A percentile compares a stretch with the other conserved stretches of the same genome.
Conservation (phyloP, 306 rosid genomes). For the Ammopiptanthus mongolicus region DNA sequence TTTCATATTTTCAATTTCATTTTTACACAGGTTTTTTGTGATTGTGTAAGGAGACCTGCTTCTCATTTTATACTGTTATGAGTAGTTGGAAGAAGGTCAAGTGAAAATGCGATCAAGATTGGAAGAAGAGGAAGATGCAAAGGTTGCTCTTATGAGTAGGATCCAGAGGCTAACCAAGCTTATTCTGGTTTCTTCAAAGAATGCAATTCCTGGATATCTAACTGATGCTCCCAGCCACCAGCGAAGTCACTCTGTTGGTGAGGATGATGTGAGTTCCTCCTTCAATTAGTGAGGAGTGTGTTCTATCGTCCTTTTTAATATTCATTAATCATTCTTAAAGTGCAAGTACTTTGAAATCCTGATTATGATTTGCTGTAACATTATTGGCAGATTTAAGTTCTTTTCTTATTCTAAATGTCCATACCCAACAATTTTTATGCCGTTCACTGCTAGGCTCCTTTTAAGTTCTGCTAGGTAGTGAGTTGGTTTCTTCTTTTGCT, state of each 20-base stretch:
- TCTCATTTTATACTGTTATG: conserved; percentile 18
- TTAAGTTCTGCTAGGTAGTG: not conserved
- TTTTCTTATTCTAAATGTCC: conserved; percentile 10
- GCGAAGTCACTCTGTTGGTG: conserved; percentile 62
- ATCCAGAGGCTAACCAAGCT: conserved; percentile 97
- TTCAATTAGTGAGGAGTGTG: conserved; percentile 17
- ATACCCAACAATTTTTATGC: not conserved
- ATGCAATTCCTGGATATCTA: conserved; percentile 77
- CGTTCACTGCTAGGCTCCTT: not conserved
- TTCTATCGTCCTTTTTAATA: not conserved
- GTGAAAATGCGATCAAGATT: conserved; percentile 97
- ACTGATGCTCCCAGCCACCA: conserved; percentile 72
- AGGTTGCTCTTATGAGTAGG: conserved; percentile 98
- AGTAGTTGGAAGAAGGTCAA: conserved; percentile 98
- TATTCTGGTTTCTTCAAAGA: conserved; percentile 94
- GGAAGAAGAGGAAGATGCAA: conserved; percentile 99
- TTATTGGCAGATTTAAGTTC: not conserved
- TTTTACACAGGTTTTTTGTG: not conserved
- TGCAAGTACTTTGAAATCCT: conserved; percentile 13
- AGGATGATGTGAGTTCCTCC: conserved; percentile 78
- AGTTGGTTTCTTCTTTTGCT: not conserved
- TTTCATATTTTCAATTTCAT: conserved; percentile 14
- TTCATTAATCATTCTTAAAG: conserved; percentile 16
- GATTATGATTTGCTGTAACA: not conserved
- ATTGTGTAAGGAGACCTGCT: conserved; percentile 15